phyloP scores from a whole-genome alignment of 2,329 filamentous ascomycete genomes.

The Sporothrix inflata region DNA sequence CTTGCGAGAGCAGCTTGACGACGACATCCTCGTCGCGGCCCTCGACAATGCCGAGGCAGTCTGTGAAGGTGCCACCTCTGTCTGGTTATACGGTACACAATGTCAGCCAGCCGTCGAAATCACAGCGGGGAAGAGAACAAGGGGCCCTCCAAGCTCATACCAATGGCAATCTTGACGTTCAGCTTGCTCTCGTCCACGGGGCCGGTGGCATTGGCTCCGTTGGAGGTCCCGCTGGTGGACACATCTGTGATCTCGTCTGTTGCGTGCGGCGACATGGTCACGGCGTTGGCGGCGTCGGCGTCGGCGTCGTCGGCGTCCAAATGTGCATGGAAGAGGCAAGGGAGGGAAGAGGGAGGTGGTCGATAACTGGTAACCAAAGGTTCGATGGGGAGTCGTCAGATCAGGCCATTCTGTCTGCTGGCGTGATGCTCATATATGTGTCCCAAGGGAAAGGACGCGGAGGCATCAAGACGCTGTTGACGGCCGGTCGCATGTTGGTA shows the following conservation, averaged over 20 bases:
- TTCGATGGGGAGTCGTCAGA: background rate
- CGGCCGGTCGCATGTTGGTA: background rate
- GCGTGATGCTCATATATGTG: slow-evolving; percentile 4
- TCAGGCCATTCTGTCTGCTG: slow-evolving; percentile 17
- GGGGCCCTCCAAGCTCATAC: background rate
- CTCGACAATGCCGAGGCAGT: slow-evolving; percentile 38
- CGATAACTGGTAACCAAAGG: background rate
- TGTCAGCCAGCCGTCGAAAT: background rate
- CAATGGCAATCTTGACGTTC: slow-evolving; percentile 22
- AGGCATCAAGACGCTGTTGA: background rate
- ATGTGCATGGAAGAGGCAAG: too few relatives aligned
- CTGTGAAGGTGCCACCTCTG: slow-evolving; percentile 32
- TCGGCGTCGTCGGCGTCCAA: background rate
- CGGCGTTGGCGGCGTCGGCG: background rate
- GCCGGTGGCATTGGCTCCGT: background rate
- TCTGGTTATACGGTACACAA: background rate
- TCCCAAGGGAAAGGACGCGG: background rate
- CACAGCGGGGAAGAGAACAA: too few relatives aligned
- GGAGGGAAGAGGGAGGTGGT: background rate
- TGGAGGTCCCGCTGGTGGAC: background rate
- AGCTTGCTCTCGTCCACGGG: slow-evolving; percentile 18
- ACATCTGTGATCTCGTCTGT: background rate
- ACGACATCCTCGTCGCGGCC: slow-evolving; percentile 41
- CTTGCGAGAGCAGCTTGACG: slow-evolving; percentile 70
- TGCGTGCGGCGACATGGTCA: slow-evolving; percentile 16